Evolutionary conservation across 2,329 filamentous ascomycete genomes (phyloP).

Genomic region (Phoma sp.): DNA sequence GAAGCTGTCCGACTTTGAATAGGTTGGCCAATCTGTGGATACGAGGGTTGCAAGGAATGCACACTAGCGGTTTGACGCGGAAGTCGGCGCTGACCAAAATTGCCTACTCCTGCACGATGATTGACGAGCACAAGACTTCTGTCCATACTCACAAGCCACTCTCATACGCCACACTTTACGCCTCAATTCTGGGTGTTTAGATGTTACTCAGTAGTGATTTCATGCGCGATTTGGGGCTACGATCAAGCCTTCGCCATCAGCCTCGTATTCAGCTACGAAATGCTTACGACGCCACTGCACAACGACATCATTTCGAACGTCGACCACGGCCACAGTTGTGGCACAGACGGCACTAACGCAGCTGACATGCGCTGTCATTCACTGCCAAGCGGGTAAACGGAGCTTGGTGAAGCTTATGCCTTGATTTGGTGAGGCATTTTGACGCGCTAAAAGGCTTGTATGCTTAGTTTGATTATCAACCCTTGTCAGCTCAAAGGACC

Average conservation of each 20-base stretch:
- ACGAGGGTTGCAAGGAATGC: too few species aligned
- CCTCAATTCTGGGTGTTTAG: too few species aligned
- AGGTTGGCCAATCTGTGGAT: too few species aligned
- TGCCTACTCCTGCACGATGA: too few species aligned
- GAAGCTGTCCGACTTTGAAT: too few species aligned
- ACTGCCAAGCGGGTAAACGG: conserved; percentile 32
- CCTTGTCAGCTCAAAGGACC: conserved; percentile 21
- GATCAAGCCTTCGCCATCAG: too few species aligned
- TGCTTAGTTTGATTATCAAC: conserved; percentile 20
- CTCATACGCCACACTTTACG: too few species aligned
- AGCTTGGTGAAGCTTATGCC: conserved; percentile 41
- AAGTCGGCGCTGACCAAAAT: too few species aligned
- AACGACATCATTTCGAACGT: conserved; percentile 17
- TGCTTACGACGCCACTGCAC: conserved; percentile 23
- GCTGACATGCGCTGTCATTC: conserved; percentile 11
- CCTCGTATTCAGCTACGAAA: neutral
- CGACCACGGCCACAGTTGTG: conserved; percentile 9
- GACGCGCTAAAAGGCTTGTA: conserved; percentile 36
- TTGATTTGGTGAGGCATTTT: conserved; percentile 35
- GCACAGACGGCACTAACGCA: conserved; percentile 6
- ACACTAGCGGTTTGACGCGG: neutral
- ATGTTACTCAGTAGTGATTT: too few species aligned
- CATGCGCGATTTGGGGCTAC: too few species aligned
- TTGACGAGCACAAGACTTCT: too few species aligned
- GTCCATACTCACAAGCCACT: too few species aligned